A percentile compares a stretch with the other conserved stretches of the same genome.
phyloP scores from a whole-genome alignment of 1,139 yeast species.

The Geotrichum aggregatum region DNA sequence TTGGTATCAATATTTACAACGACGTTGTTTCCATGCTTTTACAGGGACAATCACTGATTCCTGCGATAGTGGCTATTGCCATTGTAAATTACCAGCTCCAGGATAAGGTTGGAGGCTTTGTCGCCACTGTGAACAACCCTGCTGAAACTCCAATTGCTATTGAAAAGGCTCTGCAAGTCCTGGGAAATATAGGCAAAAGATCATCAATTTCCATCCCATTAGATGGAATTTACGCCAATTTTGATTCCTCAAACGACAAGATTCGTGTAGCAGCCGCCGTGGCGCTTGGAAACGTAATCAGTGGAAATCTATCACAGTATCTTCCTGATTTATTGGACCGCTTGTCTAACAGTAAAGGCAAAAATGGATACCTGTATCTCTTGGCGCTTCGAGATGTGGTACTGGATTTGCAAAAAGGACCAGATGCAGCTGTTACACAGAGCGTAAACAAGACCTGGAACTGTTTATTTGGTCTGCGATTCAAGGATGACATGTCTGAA shows the following conservation, averaged over 20 bases:
- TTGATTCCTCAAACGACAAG: slow-evolving; percentile 38
- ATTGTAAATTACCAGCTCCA: slow-evolving; percentile 17
- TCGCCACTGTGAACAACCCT: slow-evolving; percentile 5
- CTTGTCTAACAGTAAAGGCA: slow-evolving; percentile 27
- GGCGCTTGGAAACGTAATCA: slow-evolving; percentile 51
- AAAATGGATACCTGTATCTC: slow-evolving; percentile 39
- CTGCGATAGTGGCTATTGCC: slow-evolving; percentile 21
- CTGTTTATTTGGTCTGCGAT: slow-evolving; percentile 27
- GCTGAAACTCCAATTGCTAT: slow-evolving; percentile 1
- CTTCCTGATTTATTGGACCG: slow-evolving; percentile 39
- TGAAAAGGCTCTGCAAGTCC: slow-evolving; percentile 37
- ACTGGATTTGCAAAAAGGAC: slow-evolving; percentile 23
- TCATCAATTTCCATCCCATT: slow-evolving; percentile 34
- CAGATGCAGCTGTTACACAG: slow-evolving; percentile 19
- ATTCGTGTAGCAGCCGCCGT: slow-evolving; percentile 49
- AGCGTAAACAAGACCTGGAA: slow-evolving; percentile 30
- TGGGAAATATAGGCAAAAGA: slow-evolving; percentile 48
- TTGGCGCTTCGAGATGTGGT: slow-evolving; percentile 44
- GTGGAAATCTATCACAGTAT: slow-evolving; percentile 40
- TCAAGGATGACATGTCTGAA: slow-evolving; percentile 26
- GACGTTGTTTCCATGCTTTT: neutral
- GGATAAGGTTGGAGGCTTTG: slow-evolving; percentile 10
- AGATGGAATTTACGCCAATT: slow-evolving; percentile 38
- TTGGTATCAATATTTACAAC: slow-evolving; percentile 2
- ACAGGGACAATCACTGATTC: slow-evolving; percentile 17